Evolutionary conservation across 2,329 filamentous ascomycete genomes (phyloP), one percentile per base, ranked within the genome.

Genomic region (Lasiodiplodia citricola): DNA sequence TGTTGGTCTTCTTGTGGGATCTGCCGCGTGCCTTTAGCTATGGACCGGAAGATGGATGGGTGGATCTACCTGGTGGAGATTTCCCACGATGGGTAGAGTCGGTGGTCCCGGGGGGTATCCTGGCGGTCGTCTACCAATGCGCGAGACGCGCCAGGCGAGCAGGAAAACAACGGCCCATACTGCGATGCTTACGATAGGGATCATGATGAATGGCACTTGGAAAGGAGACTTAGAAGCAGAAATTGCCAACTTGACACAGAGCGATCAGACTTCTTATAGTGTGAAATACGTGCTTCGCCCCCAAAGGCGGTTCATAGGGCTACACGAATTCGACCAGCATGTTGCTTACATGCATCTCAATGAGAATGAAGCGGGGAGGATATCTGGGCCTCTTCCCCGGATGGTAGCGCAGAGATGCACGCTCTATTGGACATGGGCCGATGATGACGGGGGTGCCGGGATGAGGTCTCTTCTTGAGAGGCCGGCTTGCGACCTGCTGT

Each of bases 41-140:
- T 11, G 5, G 58, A 23, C 7, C 8, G 4, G 18, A 7, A 6
- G 14, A 37, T 8, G 7, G 23, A 13, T 6, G 4, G 37, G 13
- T 10, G 25, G n/a, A 21, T 10, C 7, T 54, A 75, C 72, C 69
- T 80, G 80, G 71, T 86, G 85, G 1, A 87, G 72, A 56, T 87
- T 87, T 5, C 86, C 86, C 7, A 87, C 73, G 1, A 87, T 67
- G 0, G 85, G 85, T 1, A 86, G 41, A 0, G 84, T 86, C 1
- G 84, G 84, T 5, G 86, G 86, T 0, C 85, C 85, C 0, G 85
- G 84, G 11, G 85, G 85, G 44, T 77, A 82, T 28, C 74, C 75
- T 50, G 73, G 74, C 23, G 80, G 73, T 69, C 82, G 70, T 13
- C 67, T 55, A 1, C 74, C 74, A 7, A 69, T 50, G 16, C 62